phyloP scores from a whole-genome alignment of 1,284 basidiomycete genomes.

The Agaricales sp. region DNA sequence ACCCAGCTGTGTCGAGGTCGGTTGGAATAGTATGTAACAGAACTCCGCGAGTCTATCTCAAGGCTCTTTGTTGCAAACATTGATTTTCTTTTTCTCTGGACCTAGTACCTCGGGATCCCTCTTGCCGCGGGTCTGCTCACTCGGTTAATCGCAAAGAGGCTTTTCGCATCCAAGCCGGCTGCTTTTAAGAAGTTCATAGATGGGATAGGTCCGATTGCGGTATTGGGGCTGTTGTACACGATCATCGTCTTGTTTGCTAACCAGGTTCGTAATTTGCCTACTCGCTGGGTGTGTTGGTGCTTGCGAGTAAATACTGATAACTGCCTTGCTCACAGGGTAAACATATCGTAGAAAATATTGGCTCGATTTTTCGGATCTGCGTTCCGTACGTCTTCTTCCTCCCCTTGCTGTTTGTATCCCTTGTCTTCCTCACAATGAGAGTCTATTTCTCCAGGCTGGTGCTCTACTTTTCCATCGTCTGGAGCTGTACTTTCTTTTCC shows the following conservation, averaged over 20 bases:
- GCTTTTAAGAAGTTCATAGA: conserved; percentile 55
- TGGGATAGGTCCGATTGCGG: conserved; percentile 58
- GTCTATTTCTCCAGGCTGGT: conserved; percentile 30
- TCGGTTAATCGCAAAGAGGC: conserved; percentile 35
- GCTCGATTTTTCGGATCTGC: conserved; percentile 67
- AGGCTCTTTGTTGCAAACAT: background rate
- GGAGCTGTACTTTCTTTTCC: conserved; percentile 51
- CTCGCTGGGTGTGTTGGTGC: background rate
- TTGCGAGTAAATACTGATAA: background rate
- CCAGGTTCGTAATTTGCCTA: conserved; percentile 48
- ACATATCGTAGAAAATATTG: conserved; percentile 40
- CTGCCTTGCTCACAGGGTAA: conserved; percentile 11
- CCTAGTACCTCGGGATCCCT: conserved; percentile 38
- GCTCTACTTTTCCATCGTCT: conserved; percentile 75
- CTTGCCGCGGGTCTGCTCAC: conserved; percentile 61
- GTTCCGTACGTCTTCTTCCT: conserved; percentile 37
- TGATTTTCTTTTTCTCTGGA: background rate
- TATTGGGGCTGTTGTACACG: conserved; percentile 69
- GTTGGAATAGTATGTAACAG: conserved; percentile 56
- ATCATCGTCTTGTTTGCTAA: conserved; percentile 73
- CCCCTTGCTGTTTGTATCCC: background rate
- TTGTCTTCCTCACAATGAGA: background rate
- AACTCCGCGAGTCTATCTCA: too few species aligned
- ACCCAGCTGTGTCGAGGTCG: conserved; percentile 12
- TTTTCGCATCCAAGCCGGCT: conserved; percentile 36